phyloP scores from a whole-genome alignment of 495 filamentous ascomycete species.

The Aspergillus diversus region DNA sequence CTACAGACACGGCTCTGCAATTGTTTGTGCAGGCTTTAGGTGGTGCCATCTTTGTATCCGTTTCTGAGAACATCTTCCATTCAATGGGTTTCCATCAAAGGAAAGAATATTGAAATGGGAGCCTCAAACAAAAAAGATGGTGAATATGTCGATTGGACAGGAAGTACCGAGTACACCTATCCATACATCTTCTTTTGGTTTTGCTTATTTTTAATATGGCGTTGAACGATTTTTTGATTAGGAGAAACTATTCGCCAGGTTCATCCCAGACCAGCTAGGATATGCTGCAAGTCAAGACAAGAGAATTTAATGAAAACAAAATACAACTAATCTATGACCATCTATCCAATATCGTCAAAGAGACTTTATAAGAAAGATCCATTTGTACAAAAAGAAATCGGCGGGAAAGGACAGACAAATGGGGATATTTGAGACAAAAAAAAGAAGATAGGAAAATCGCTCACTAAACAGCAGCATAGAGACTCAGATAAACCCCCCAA shows the following conservation, averaged over 20 bases:
- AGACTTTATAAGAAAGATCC: neutral
- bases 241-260: too few relatives aligned
- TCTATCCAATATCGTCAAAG: neutral
- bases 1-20: slow-evolving; percentile 67
- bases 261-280: neutral
- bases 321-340: neutral
- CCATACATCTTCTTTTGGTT: neutral
- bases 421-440: neutral
- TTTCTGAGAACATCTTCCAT: slow-evolving; percentile 80
- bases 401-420: too few relatives aligned
- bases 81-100: slow-evolving; percentile 85
- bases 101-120: slow-evolving; percentile 71
- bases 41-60: slow-evolving; percentile 73
- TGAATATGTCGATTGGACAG: neutral
- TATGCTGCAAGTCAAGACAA: neutral
- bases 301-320: neutral
- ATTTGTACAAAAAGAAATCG: neutral
- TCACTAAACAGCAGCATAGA: slow-evolving; percentile 54
- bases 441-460: slow-evolving; percentile 10
- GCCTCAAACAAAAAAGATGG: slow-evolving; percentile 26
- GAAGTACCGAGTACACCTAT: too few relatives aligned
- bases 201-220: neutral
- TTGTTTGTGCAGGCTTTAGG: slow-evolving; percentile 75
- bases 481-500: slow-evolving; percentile 88
- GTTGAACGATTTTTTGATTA: neutral